Evolutionary conservation across 176 grass and related monocot species (phyloP).

Genomic region (Alloteropsis semialata): DNA sequence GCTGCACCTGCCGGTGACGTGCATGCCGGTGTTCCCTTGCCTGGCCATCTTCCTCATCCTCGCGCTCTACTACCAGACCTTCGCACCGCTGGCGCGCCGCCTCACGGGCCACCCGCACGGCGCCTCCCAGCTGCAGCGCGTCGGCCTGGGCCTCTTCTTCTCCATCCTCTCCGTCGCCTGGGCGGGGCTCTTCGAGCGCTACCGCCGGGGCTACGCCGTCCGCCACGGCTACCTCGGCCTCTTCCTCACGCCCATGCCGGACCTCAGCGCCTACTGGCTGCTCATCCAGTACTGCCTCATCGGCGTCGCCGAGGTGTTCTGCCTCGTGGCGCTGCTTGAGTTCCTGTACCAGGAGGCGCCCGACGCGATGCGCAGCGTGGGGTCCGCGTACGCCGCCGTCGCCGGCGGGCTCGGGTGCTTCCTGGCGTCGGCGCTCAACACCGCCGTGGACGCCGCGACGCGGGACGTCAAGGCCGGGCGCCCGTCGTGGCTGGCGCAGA

Average conservation of each 20-base stretch:
- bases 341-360: constrained; percentile 98
- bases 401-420: constrained; percentile 91
- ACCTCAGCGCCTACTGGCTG: constrained; percentile 88
- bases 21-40: constrained; percentile 97
- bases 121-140: constrained; percentile 84
- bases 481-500: constrained; percentile 76
- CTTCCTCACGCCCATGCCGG: constrained; percentile 76
- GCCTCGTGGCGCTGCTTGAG: constrained; percentile 80
- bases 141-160: constrained; percentile 70
- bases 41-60: constrained; percentile 86
- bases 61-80: constrained; percentile 74
- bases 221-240: constrained; percentile 54
- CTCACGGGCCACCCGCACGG: constrained; percentile 85
- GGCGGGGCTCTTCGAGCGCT: constrained; percentile 79
- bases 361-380: constrained; percentile 94
- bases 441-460: constrained; percentile 60
- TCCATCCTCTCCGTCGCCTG: constrained; percentile 79
- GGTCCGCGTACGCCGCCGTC: constrained; percentile 76
- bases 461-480: constrained; percentile 37
- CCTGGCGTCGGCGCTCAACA: constrained; percentile 75
- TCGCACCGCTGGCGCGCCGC: constrained; percentile 64
- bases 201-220: constrained; percentile 70
- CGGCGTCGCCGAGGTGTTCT: constrained; percentile 93
- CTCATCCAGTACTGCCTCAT: constrained; percentile 95
- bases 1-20: constrained; percentile 71